Base-by-base conservation (phyloP, 106 monocot species). In the Dendrobium chrysotoxum region DNA sequence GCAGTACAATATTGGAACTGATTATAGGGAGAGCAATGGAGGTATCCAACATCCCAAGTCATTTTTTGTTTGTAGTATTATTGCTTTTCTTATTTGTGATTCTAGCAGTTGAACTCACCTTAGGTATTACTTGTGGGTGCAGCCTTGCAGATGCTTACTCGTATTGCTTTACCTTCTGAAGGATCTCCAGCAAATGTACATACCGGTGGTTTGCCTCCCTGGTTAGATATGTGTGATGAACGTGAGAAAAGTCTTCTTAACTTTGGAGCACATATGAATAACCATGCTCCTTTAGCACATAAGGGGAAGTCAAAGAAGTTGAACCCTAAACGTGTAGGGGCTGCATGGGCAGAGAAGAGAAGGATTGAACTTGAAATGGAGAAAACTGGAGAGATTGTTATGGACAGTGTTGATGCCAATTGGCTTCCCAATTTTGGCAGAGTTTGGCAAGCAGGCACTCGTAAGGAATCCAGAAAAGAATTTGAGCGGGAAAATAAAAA, bases 361-460 rank as follows among this genome's bases (percentile, higher is more conserved):
- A 83, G 91, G 78, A 50, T 77, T 81, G 92, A 95, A 58, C 85
- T 99, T 64, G 92, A 95, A 77, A 89, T 82, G 92, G 98, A 99
- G 80, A 93, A 90, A 83, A 89, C 80, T 50, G 95, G 92, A 47
- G 85, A 91, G 78, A 78, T 81, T 77, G 78, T 83, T 81, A 25
- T 74, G 72, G 78, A 54, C n/a, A 70, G 13, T 53, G 83, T 77
- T 85, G 88, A 90, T 86, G 79, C 83, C 79, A 86, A 90, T 68
- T 99, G 98, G 98, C 98, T 99, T 20, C 98, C 98, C 28, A 92
- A 99, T 87, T 99, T 95, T 88, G 98, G 98, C 61, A 81, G 98
- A 83, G 98, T 95, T 79, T 99, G 98, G 98, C 95, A 99, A 81
- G 79, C 88, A 71, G 95, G 98, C 38, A 93, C 98, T 12, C 83